Evolutionary conservation across 1,139 yeast species (phyloP).

Genomic region (Debaryomyces singareniensis): DNA sequence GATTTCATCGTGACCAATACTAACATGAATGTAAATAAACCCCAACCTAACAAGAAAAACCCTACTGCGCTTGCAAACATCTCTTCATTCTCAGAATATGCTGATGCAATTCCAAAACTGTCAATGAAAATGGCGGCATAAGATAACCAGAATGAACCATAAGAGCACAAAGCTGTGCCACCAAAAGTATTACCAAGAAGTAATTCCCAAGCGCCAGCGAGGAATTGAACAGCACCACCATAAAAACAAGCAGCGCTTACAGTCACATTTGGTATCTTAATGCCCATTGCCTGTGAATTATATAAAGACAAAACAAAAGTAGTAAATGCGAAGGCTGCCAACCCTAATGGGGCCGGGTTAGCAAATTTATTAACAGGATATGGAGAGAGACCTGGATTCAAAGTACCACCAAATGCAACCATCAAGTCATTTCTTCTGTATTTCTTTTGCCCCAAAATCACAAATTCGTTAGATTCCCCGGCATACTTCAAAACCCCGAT

Average conservation of each 20-base stretch:
- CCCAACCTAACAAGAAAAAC: slow-evolving; percentile 61
- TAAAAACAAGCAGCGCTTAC: slow-evolving; percentile 41
- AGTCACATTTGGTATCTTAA: slow-evolving; percentile 27
- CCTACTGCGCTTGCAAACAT: slow-evolving; percentile 49
- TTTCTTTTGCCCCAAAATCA: slow-evolving; percentile 24
- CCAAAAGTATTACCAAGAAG: slow-evolving; percentile 62
- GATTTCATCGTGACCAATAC: slow-evolving; percentile 56
- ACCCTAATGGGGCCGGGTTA: slow-evolving; percentile 58
- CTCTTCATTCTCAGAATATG: slow-evolving; percentile 41
- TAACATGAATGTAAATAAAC: slow-evolving; percentile 53
- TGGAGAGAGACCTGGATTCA: slow-evolving; percentile 30
- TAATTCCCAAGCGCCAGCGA: slow-evolving; percentile 64
- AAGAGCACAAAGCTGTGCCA: slow-evolving; percentile 58
- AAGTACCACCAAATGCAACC: slow-evolving; percentile 35
- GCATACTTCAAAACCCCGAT: slow-evolving; percentile 14
- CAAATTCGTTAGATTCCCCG: slow-evolving; percentile 17
- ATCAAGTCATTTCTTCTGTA: slow-evolving; percentile 27
- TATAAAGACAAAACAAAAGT: slow-evolving; percentile 42
- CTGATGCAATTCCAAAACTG: slow-evolving; percentile 47
- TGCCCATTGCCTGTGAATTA: slow-evolving; percentile 35
- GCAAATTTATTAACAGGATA: slow-evolving; percentile 29
- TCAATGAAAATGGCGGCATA: slow-evolving; percentile 54
- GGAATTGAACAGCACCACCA: slow-evolving; percentile 60
- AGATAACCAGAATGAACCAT: slow-evolving; percentile 73
- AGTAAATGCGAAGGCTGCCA: slow-evolving; percentile 46